A percentile compares a stretch with the other conserved stretches of the same genome.
Evolutionary conservation across 345 rosid species (phyloP).

Genomic region (Brassica nigra): DNA sequence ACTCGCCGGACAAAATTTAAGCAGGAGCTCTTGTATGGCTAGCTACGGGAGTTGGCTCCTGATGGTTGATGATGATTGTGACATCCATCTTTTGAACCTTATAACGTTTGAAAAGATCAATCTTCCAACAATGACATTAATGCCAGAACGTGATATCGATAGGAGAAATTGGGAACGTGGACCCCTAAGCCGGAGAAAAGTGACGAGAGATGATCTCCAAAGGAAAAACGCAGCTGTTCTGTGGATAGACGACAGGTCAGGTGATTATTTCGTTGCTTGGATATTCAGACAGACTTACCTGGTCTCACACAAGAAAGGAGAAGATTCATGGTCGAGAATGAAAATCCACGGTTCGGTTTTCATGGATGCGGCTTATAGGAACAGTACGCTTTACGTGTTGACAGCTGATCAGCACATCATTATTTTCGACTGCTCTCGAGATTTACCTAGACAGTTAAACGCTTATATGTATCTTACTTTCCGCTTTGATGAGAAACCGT

Average conservation of each 20-base stretch:
- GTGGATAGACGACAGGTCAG: constrained; percentile 11
- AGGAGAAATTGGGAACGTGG: not conserved
- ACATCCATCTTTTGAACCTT: not conserved
- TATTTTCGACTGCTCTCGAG: too few species aligned
- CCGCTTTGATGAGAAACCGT: not conserved
- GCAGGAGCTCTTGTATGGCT: not conserved
- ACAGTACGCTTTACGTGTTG: too few species aligned
- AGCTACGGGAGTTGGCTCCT: not conserved
- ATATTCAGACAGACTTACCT: constrained; percentile 1
- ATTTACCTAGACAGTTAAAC: too few species aligned
- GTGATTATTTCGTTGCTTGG: constrained; percentile 12
- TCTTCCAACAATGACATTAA: constrained; percentile 13
- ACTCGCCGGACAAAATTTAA: too few species aligned
- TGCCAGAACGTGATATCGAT: not conserved
- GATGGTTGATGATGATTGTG: not conserved
- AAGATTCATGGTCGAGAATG: not conserved
- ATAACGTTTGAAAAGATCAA: not conserved
- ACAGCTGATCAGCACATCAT: too few species aligned
- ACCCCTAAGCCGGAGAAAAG: not conserved
- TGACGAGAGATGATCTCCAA: not conserved
- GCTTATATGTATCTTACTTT: not conserved
- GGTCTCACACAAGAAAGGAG: not conserved
- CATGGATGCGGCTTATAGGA: too few species aligned
- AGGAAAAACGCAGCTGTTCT: constrained; percentile 5
- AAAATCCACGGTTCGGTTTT: too few species aligned